Evolutionary conservation across 371 early-diverging fungal genomes (phyloP), one percentile per base, ranked within the genome.

Genomic region (Mucor mucedo): DNA sequence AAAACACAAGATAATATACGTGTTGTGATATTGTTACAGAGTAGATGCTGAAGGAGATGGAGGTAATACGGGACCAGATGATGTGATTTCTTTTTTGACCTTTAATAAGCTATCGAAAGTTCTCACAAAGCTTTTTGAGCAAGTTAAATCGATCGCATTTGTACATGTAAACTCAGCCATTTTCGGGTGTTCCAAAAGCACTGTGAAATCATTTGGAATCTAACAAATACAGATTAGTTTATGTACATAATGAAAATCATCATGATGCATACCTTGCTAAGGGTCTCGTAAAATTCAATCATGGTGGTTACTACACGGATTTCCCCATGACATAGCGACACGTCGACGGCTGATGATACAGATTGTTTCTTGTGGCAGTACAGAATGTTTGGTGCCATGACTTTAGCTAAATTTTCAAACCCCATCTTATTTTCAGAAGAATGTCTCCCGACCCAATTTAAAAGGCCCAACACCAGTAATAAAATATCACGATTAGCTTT

Each of bases 341-440:
- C 64, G 82, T 88, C 63, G 81, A 82, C 50, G 76, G 78, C 40
- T 74, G 80, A 3, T 83, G 87, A 64, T 86, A 88, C 68, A 85
- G 87, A 50, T 74, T 82, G 67, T 86, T 63, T 28, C 48, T 54
- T 52, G 32, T 52, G 28, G 8, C 56, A 47, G 64, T 94, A 95
- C n/a, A 97, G 77, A n/a, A 98, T 87, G 62, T 93, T 97, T 7
- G 98, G 98, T 2, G 96, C 86, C 40, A 98, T 89, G 2, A 98
- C 93, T 0, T 92, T 91, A 1, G 97, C 95, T 55, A 98, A 70
- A 61, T 96, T 98, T 41, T 86, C 84, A 14, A 89, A 66, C 65
- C 92, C 92, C 98, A 98, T 98, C 75, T 90, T 91, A 62, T 91
- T 94, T 4, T 91, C 91, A 2, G 78, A 74, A 7, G 88, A 80